Conservation (phyloP, 495 filamentous ascomycete species). For the Aspergillus carlsbadensis region DNA sequence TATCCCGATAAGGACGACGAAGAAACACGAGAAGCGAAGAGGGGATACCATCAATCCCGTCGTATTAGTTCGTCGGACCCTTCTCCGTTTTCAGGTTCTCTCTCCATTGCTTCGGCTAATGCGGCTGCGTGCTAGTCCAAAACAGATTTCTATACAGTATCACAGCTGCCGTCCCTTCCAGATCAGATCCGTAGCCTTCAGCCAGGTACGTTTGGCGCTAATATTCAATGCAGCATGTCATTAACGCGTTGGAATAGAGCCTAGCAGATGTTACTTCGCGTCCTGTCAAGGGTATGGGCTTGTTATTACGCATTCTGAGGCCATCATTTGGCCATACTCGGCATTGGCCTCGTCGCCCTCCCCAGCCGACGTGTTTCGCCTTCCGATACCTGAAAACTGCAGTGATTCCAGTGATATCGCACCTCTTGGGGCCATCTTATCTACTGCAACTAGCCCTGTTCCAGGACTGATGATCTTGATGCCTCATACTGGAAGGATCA, state of each 20-base stretch:
- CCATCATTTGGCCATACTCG: constrained; percentile 85
- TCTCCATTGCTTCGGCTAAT: constrained; percentile 21
- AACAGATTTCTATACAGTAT: constrained; percentile 83
- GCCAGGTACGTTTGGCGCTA: constrained; percentile 49
- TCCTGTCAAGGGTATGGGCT: constrained; percentile 71
- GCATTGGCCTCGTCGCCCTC: constrained; percentile 49
- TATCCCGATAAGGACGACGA: constrained; percentile 62
- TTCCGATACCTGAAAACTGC: constrained; percentile 73
- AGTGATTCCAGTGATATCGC: constrained; percentile 62
- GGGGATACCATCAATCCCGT: constrained; percentile 58
- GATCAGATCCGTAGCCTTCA: constrained; percentile 63
- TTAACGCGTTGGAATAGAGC: constrained; percentile 27
- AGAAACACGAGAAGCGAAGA: constrained; percentile 47
- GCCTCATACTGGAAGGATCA: constrained; percentile 77
- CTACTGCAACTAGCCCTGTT: constrained; percentile 68
- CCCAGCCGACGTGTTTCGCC: constrained; percentile 67
- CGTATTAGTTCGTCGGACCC: constrained; percentile 54
- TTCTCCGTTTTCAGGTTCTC: neutral
- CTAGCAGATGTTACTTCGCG: constrained; percentile 57
- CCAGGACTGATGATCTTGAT: constrained; percentile 84
- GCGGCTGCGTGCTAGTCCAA: constrained; percentile 59
- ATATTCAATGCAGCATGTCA: neutral
- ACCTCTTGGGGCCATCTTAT: constrained; percentile 78
- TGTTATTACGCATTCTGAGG: constrained; percentile 73
- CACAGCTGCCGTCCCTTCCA: constrained; percentile 77